These are phyloP conservation scores for Tuber aestivum DNA, from an alignment of 495 filamentous ascomycete genomes.

Conservation along the genomic window DNA sequence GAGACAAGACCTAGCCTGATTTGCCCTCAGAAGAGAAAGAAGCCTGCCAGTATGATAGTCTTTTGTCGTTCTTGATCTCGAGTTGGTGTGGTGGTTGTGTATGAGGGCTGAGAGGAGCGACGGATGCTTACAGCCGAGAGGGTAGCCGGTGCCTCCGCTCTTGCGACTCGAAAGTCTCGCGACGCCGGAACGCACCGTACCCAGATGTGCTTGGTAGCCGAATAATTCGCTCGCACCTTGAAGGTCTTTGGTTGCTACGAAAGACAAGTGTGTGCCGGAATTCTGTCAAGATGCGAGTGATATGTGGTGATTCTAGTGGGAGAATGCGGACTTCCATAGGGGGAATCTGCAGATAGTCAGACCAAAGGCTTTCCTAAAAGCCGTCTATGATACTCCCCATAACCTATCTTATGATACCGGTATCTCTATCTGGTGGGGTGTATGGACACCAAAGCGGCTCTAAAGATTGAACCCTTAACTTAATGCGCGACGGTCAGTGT, in stretches of 20 bases:
- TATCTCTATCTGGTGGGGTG: neutral
- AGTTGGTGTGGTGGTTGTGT: no score
- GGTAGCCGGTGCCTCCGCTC: no score
- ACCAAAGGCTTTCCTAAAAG: neutral
- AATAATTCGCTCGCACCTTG: neutral
- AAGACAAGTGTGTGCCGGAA: neutral
- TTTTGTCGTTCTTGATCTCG: no score
- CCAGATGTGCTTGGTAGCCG: neutral
- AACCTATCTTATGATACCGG: neutral
- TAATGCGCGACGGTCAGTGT: neutral
- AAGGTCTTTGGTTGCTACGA: neutral
- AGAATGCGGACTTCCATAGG: neutral
- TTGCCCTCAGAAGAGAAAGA: no score
- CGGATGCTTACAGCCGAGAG: no score
- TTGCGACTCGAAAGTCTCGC: no score
- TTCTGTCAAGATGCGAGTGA: neutral
- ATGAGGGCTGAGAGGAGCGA: no score
- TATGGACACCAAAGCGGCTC: neutral
- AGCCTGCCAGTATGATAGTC: no score
- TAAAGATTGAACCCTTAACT: neutral
- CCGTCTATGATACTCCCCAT: neutral
- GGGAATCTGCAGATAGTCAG: neutral
- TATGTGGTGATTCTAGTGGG: neutral
- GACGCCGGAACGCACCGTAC: no score
- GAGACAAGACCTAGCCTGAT: no score